Base-by-base conservation (phyloP, 768 basidiomycete species). In the Agrocybe pediades region DNA sequence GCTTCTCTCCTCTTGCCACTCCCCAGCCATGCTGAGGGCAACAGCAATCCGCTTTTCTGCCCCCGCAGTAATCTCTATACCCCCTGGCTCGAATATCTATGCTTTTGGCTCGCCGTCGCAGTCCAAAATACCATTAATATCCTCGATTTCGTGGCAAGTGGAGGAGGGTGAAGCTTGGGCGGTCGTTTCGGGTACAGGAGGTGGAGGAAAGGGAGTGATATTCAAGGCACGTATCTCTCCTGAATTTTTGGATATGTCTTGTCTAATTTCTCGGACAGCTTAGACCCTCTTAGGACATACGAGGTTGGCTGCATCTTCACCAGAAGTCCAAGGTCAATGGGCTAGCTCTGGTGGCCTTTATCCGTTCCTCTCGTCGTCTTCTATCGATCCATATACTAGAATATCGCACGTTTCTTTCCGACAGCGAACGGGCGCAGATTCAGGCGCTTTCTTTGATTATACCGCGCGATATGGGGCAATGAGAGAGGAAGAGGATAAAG, bases 381-480 rank as follows among this genome's bases (percentile, higher is more conserved):
- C 68, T 17, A 61, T 64, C 15, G 81, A 90, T 58, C 76, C 86
- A 0, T 79, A 79, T 55, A 63, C 75, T 7, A 69, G 69, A 26
- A 64, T 90, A 27, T 72, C 77, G 15, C 66, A 84, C 27, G 87
- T 92, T 8, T 85, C 87, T 0, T 91, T 90, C 57, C 78, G 85
- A 0, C 84, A 88, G 55, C 78, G 85, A 16, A 52, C 59, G 1
- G 74, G 78, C 17, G 74, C 74, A 1, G 71, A 77, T 0, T 83
- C 83, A 0, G 86, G 87, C 7, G 90, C 81, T 9, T 98, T 98
- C 72, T 89, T 90, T 55, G 95, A 98, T 71, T 97, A 89, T 64
- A 90, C 93, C 0, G 93, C 95, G 2, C 84, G 95, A 2, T 98
- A 98, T 65, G 93, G 92, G 19, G 88, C 91, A 0, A 81, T 94